Conservation (phyloP, 1,139 yeast genomes). For the Pichia sp. region DNA sequence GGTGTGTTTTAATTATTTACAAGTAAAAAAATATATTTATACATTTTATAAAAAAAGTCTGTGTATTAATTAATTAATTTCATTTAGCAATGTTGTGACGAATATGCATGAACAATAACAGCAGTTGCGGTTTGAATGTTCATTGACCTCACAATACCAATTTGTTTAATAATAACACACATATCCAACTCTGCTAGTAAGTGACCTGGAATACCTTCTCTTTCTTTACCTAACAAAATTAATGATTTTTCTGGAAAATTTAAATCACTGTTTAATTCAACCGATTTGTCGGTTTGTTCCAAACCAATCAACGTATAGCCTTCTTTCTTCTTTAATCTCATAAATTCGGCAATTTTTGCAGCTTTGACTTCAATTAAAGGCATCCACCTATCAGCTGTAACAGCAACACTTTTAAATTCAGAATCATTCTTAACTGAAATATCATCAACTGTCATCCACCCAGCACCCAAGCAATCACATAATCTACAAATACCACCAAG, state of each 20-base stretch:
- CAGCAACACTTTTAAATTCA: constrained; percentile 82
- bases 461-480: constrained; percentile 90
- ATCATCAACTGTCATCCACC: constrained; percentile 71
- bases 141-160: constrained; percentile 90
- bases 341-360: constrained; percentile 46
- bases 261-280: constrained; percentile 55
- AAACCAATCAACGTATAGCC: constrained; percentile 86
- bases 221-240: constrained; percentile 75
- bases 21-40: neutral
- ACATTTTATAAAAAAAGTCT: neutral
- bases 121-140: constrained; percentile 97
- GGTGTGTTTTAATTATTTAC: constrained; percentile 11
- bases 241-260: constrained; percentile 74
- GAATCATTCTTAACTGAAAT: constrained; percentile 52
- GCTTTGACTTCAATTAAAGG: constrained; percentile 78
- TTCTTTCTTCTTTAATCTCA: constrained; percentile 59
- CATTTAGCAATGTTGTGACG: constrained; percentile 55
- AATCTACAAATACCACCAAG: constrained; percentile 90
- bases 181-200: constrained; percentile 74
- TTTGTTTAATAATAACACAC: constrained; percentile 87
- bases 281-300: constrained; percentile 87
- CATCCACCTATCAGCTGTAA: constrained; percentile 94
- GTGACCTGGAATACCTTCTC: constrained; percentile 89
- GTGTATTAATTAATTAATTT: neutral
- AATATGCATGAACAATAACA: constrained; percentile 84